A percentile compares a stretch with the other conserved stretches of the same genome.
These are phyloP conservation scores for Rhodomyrtus tomentosa DNA, from an alignment of 345 rosid species.

Conservation along the genomic window DNA sequence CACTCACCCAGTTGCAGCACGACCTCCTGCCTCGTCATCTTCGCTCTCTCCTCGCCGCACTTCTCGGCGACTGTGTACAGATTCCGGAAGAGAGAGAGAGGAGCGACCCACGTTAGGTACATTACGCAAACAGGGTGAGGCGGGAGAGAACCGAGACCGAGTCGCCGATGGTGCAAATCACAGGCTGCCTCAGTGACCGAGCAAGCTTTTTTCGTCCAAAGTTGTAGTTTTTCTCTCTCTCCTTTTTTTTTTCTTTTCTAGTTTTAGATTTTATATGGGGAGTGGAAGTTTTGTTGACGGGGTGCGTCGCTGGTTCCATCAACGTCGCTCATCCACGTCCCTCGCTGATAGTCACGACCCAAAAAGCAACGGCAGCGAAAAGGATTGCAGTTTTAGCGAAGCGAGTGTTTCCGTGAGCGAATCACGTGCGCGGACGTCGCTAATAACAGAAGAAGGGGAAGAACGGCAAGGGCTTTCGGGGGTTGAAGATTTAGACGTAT, in stretches of 20 bases:
- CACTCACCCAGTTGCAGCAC: background rate
- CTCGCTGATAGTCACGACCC: background rate
- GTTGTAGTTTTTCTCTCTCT: background rate
- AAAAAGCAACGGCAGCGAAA: background rate
- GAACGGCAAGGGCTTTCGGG: background rate
- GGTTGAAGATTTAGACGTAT: constrained; percentile 20
- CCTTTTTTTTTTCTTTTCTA: background rate
- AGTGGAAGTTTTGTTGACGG: constrained; percentile 69
- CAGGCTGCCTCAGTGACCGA: background rate
- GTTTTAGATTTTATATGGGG: constrained; percentile 11
- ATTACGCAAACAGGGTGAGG: background rate
- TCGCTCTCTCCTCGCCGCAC: background rate
- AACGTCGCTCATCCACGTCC: constrained; percentile 12
- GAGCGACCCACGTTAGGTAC: background rate
- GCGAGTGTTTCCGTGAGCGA: background rate
- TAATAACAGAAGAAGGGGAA: background rate
- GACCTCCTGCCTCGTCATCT: background rate
- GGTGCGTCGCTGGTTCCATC: constrained; percentile 90
- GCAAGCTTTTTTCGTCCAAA: background rate
- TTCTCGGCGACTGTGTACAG: background rate
- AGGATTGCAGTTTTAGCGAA: background rate
- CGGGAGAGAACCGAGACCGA: background rate
- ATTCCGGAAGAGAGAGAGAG: background rate
- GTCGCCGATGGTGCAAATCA: background rate
- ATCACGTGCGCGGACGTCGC: background rate